Conservation (phyloP, 139 green algal genomes). For the Desmodesmus armatus region DNA sequence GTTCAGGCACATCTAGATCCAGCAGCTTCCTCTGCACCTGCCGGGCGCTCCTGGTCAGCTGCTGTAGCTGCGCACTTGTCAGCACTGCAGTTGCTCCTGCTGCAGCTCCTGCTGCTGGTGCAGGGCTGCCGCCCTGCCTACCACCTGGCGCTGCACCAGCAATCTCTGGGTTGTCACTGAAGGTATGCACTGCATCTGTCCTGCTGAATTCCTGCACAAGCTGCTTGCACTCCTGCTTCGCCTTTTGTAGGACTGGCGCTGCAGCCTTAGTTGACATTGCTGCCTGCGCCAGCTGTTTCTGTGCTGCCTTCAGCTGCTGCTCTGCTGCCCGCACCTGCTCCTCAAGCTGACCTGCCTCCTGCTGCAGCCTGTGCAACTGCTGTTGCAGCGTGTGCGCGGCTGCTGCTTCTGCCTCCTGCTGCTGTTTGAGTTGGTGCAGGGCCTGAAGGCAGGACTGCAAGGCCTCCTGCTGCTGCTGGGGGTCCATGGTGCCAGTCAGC, state of each 20-base stretch:
- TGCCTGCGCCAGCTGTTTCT: too few relatives aligned
- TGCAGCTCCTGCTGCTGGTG: too few relatives aligned
- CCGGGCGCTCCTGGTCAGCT: too few relatives aligned
- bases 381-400: neutral
- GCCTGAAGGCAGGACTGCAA: neutral
- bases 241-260: constrained; percentile 10
- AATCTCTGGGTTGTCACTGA: neutral
- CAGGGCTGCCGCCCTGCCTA: too few relatives aligned
- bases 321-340: neutral
- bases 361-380: constrained; percentile 9
- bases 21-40: too few relatives aligned
- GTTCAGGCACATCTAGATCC: too few relatives aligned
- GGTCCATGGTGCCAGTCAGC: neutral
- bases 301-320: neutral
- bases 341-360: constrained; percentile 1
- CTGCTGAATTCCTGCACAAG: constrained; percentile 10
- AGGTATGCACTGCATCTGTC: neutral
- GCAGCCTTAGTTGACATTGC: too few relatives aligned
- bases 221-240: constrained; percentile 17
- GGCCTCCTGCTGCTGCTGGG: constrained; percentile 10
- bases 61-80: too few relatives aligned
- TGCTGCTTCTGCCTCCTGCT: neutral
- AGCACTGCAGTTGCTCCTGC: too few relatives aligned
- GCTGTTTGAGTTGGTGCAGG: constrained; percentile 1
- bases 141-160: too few relatives aligned